Evolutionary conservation across 352 stramenopile genomes (phyloP).

Genomic region (Globisporangium perplexum): DNA sequence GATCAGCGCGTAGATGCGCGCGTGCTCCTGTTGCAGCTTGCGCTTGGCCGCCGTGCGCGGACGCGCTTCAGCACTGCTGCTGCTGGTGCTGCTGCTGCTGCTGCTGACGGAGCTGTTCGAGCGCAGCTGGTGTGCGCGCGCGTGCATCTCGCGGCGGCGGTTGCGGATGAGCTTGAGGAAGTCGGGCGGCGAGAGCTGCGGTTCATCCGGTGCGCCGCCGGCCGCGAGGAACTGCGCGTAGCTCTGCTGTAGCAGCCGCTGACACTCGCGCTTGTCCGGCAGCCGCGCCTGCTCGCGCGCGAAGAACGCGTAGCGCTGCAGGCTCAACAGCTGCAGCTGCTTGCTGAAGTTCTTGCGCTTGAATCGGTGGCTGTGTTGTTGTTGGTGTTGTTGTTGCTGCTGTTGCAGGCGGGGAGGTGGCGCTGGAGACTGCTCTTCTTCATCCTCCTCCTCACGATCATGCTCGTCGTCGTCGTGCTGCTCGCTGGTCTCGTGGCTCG

Average conservation of each 20-base stretch:
- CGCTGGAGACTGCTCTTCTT: not conserved
- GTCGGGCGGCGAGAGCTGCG: constrained; percentile 37
- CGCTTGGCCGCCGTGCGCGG: constrained; percentile 35
- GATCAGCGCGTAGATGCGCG: constrained; percentile 56
- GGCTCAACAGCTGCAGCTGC: constrained; percentile 49
- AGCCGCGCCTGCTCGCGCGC: constrained; percentile 27
- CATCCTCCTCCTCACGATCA: too few relatives aligned
- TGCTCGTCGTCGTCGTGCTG: not conserved
- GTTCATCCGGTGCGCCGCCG: constrained; percentile 39
- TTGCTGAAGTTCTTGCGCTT: constrained; percentile 78
- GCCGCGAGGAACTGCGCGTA: constrained; percentile 50
- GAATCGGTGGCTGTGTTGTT: constrained; percentile 18
- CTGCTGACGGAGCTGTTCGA: not conserved
- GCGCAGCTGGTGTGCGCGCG: constrained; percentile 21
- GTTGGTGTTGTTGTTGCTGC: constrained; percentile 2
- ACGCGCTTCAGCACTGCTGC: not conserved
- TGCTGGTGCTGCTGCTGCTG: constrained; percentile 2
- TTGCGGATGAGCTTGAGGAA: constrained; percentile 75
- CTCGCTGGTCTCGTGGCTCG: not conserved
- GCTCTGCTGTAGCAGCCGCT: constrained; percentile 44
- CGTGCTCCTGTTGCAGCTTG: constrained; percentile 42
- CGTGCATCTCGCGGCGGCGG: constrained; percentile 50
- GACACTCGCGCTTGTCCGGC: constrained; percentile 39
- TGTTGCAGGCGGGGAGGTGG: not conserved
- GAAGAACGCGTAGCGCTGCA: constrained; percentile 49